phyloP scores from a whole-genome alignment of 495 filamentous ascomycete species.

The Aspergillus haitiensis region DNA sequence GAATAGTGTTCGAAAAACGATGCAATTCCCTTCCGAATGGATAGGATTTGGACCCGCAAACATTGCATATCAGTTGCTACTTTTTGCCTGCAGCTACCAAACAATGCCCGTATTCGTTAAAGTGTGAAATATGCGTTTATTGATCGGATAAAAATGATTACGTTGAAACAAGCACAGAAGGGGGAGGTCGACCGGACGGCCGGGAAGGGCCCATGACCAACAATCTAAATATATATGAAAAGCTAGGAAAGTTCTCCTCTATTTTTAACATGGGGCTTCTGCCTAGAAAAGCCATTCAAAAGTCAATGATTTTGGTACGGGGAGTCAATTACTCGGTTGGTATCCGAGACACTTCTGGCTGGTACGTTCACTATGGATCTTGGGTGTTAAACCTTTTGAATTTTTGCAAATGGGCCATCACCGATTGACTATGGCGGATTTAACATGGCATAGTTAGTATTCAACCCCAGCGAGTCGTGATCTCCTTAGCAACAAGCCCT shows the following conservation, averaged over 20 bases:
- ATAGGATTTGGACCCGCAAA: constrained; percentile 10
- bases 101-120: background rate
- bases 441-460: too few species aligned
- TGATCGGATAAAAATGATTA: constrained; percentile 17
- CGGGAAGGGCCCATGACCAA: constrained; percentile 22
- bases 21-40: constrained; percentile 12
- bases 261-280: background rate
- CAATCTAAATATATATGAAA: constrained; percentile 8
- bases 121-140: constrained; percentile 17
- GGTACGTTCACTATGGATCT: too few species aligned
- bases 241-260: constrained; percentile 3
- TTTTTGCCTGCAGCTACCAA: background rate
- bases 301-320: background rate
- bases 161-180: constrained; percentile 15
- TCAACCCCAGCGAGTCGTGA: too few species aligned
- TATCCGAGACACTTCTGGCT: background rate
- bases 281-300: background rate
- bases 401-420: too few species aligned
- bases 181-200: constrained; percentile 21
- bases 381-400: too few species aligned
- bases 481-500: too few species aligned
- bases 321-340: background rate
- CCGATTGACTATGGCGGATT: too few species aligned
- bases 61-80: background rate
- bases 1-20: constrained; percentile 16